A percentile compares a stretch with the other conserved stretches of the same genome.
phyloP scores from a whole-genome alignment of 73 alveolate species.

The Tetrahymena thermophila region DNA sequence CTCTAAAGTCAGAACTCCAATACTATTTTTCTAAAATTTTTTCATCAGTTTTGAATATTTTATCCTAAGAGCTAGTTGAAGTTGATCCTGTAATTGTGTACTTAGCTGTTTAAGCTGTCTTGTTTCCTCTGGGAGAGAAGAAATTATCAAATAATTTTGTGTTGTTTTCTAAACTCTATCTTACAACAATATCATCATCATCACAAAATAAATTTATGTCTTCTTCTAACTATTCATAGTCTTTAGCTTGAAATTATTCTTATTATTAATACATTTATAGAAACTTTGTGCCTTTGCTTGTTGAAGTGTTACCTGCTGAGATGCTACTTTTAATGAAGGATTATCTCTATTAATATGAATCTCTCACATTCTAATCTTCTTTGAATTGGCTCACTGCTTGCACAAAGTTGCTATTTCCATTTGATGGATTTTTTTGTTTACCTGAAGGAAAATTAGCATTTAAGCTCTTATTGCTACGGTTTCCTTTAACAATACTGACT shows the following conservation, averaged over 20 bases:
- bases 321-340: neutral
- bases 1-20: neutral
- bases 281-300: neutral
- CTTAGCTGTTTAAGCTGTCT: neutral
- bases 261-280: neutral
- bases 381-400: neutral
- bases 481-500: neutral
- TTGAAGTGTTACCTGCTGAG: neutral
- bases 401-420: neutral
- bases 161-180: neutral
- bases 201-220: neutral
- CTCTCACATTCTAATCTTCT: neutral
- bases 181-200: neutral
- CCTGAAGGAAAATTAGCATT: neutral
- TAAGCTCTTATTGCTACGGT: neutral
- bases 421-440: neutral
- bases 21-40: neutral
- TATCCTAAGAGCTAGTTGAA: neutral
- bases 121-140: neutral
- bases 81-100: neutral
- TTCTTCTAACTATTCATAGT: neutral
- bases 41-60: neutral
- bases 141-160: neutral
- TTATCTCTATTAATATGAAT: neutral
- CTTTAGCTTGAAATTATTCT: neutral